Base-by-base conservation (phyloP, 2,329 filamentous ascomycete species). In the Neophaeococcomyces aloes region DNA sequence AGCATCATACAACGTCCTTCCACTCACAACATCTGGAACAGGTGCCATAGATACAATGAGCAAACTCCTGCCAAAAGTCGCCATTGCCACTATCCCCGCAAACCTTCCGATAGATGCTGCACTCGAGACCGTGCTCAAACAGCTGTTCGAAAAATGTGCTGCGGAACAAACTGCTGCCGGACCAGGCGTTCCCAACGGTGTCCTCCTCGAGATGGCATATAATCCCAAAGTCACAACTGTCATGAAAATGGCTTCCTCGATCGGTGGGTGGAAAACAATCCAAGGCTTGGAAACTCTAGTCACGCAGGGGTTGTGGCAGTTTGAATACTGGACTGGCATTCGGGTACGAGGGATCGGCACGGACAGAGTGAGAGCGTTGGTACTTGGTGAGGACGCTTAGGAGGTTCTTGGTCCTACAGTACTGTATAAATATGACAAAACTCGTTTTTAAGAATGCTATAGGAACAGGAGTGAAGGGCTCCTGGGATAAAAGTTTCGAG, bases 161-260 rank as follows among this genome's bases (percentile, higher is more conserved):
- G 63, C 66, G 4, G 63, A 69, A 13, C 56, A 78, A 27, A 59
- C 79, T n/a, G 65, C 67, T 46, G 48, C 60, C 54, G 50, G 61
- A 56, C 48, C 56, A 43, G 55, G 59, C 57, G 50, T 59, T 39
- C 51, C 45, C 45, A 44, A 58, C 18, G 74, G 75, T 15, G 75
- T 91, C 10, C 65, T 96, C 48, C 66, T 96, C 3, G 91, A 98
- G 63, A 94, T 98, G 88, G 89, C 91, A 2, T 98, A 98, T 64
- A 93, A 89, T 64, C 91, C 91, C 15, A 70, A 75, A 0, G 74
- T 84, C 41, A 98, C 91, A 3, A 76, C 81, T 6, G 65, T 94
- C 53, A 95, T 96, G 79, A 75, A 83, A 59, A 68, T 95, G 59
- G 89, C 88, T 2, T 72, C 79, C 55, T 75, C 82, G 53, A 10